These are phyloP conservation scores for Vinca minor DNA, from an alignment of 257 asterid species.

Conservation along the genomic window DNA sequence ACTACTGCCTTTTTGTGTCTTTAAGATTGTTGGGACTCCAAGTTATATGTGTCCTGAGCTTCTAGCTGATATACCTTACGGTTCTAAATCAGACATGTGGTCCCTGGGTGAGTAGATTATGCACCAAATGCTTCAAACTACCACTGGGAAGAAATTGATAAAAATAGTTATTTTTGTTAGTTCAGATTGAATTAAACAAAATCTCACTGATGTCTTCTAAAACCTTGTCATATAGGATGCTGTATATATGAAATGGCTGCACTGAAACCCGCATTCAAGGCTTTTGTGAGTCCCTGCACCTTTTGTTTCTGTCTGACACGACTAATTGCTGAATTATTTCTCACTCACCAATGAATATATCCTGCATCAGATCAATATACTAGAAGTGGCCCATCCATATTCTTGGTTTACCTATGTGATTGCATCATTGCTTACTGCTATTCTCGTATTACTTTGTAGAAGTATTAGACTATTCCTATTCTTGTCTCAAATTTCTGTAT, in stretches of 20 bases:
- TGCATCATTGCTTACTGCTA: neutral
- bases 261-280: constrained; percentile 91
- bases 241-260: constrained; percentile 88
- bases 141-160: neutral
- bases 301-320: neutral
- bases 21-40: constrained; percentile 91
- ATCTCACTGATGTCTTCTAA: constrained; percentile 14
- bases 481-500: too few species aligned
- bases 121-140: neutral
- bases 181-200: neutral
- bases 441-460: neutral
- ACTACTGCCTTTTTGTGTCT: constrained; percentile 12
- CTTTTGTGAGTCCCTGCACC: constrained; percentile 63
- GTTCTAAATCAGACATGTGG: constrained; percentile 92
- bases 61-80: constrained; percentile 92
- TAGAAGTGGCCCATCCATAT: too few species aligned
- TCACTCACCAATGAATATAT: neutral
- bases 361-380: neutral
- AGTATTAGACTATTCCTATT: too few species aligned
- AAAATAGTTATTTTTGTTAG: neutral
- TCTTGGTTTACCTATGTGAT: too few species aligned
- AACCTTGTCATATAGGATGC: constrained; percentile 57
- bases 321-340: neutral
- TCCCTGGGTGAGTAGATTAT: constrained; percentile 58
- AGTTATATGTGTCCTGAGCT: constrained; percentile 98